Conservation (phyloP, 83 land plant genomes). For the Picea abies region DNA sequence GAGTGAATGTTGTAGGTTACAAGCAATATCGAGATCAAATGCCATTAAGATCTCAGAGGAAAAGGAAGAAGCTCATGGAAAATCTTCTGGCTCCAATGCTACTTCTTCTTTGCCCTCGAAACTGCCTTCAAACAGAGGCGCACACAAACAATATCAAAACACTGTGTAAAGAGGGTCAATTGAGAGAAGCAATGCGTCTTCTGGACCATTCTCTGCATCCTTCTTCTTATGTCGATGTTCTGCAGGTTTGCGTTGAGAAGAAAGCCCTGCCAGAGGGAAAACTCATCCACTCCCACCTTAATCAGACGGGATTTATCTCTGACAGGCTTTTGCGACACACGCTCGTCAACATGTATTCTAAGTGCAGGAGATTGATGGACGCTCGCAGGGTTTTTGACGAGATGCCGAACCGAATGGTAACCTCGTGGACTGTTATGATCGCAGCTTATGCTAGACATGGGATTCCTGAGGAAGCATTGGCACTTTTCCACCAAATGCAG, state of each 20-base stretch:
- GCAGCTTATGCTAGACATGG: constrained; percentile 58
- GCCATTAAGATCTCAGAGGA: too few species aligned
- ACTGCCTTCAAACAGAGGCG: too few species aligned
- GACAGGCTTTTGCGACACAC: constrained; percentile 48
- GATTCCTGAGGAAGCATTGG: constrained; percentile 45
- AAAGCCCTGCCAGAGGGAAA: neutral
- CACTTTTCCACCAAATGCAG: constrained; percentile 48
- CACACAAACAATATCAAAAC: neutral
- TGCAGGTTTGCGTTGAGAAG: neutral
- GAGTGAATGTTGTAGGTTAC: too few species aligned
- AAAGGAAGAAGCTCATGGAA: too few species aligned
- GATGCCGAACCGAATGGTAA: constrained; percentile 37
- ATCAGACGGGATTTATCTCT: neutral
- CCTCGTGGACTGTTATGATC: constrained; percentile 70
- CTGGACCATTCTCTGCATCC: neutral
- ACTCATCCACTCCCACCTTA: neutral
- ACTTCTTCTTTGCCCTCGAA: too few species aligned
- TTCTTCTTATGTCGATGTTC: neutral
- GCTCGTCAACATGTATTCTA: constrained; percentile 48
- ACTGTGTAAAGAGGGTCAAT: constrained; percentile 4
- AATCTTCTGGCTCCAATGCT: too few species aligned
- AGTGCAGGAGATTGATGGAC: constrained; percentile 43
- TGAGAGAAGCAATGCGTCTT: neutral
- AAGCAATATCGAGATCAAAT: too few species aligned
- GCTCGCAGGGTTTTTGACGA: constrained; percentile 48